phyloP scores from a whole-genome alignment of 371 early-diverging fungal species.

The Circinella minor region DNA sequence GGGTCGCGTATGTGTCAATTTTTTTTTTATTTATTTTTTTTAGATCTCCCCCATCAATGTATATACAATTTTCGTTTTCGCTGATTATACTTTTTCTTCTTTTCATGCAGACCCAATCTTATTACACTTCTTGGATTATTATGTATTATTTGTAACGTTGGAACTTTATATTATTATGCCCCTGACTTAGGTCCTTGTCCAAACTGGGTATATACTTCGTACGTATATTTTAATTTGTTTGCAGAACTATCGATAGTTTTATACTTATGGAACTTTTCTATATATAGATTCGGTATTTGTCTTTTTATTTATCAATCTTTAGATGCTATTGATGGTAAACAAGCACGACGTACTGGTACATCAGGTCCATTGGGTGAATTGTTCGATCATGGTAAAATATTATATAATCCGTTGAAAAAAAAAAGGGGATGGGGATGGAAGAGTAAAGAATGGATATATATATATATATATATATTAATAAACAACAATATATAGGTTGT shows the following conservation, averaged over 20 bases:
- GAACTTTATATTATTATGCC: conserved; percentile 71
- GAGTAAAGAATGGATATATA: neutral
- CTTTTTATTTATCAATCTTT: conserved; percentile 95
- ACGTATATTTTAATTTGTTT: conserved; percentile 9
- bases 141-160: conserved; percentile 79
- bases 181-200: conserved; percentile 85
- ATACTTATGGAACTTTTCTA: neutral
- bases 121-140: conserved; percentile 95
- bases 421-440: too few relatives aligned
- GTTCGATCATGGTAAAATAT: conserved; percentile 87
- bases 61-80: neutral
- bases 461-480: too few relatives aligned
- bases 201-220: conserved; percentile 85
- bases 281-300: conserved; percentile 77
- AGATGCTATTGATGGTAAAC: conserved; percentile 99
- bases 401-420: too few relatives aligned
- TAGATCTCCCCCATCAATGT: neutral
- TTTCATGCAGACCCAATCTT: conserved; percentile 85
- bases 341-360: conserved; percentile 93
- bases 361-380: conserved; percentile 95
- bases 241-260: neutral
- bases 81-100: neutral
- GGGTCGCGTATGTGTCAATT: conserved; percentile 81
- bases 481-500: conserved; percentile 58
- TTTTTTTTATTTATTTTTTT: neutral